A percentile compares a stretch with the other conserved stretches of the same genome.
Conservation (phyloP, 2,329 filamentous ascomycete species). For the Lecanicillium sp. region DNA sequence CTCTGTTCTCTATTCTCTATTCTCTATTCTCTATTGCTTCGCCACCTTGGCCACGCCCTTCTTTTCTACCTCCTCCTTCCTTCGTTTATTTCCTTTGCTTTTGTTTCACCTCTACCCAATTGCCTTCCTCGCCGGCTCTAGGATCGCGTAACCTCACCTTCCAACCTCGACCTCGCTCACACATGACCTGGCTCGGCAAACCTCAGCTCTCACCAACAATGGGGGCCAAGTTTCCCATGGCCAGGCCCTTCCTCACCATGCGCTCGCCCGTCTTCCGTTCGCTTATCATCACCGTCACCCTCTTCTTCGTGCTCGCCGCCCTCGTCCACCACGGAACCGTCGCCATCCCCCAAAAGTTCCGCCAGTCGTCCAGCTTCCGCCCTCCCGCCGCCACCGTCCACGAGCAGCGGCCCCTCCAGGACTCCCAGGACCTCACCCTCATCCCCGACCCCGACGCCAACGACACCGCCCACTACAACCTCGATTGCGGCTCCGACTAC, state of each 20-base stretch:
- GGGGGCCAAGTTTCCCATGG: slow-evolving; percentile 33
- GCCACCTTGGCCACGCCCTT: neutral
- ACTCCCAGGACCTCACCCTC: slow-evolving; percentile 16
- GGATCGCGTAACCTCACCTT: neutral
- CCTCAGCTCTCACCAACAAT: slow-evolving; percentile 19
- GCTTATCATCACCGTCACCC: slow-evolving; percentile 36
- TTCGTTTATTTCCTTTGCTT: too few relatives aligned
- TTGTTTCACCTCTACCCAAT: too few relatives aligned
- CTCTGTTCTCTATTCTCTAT: neutral
- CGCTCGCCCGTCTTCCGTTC: slow-evolving; percentile 42
- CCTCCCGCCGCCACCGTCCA: slow-evolving; percentile 19
- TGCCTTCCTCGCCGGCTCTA: neutral
- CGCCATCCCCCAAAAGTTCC: slow-evolving; percentile 35
- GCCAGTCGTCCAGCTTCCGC: slow-evolving; percentile 28
- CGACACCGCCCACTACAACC: slow-evolving; percentile 25
- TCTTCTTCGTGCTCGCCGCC: slow-evolving; percentile 37
- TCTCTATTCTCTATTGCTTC: neutral
- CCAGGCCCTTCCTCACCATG: slow-evolving; percentile 40
- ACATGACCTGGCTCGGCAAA: neutral
- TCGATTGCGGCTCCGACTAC: slow-evolving; percentile 46
- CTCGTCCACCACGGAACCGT: slow-evolving; percentile 37
- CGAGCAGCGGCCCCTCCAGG: slow-evolving; percentile 27
- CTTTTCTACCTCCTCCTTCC: neutral
- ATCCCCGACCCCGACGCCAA: slow-evolving; percentile 11
- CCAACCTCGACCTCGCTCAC: neutral